Base-by-base conservation (phyloP, 108 stramenopile species). In the Skeletonema menzelii region DNA sequence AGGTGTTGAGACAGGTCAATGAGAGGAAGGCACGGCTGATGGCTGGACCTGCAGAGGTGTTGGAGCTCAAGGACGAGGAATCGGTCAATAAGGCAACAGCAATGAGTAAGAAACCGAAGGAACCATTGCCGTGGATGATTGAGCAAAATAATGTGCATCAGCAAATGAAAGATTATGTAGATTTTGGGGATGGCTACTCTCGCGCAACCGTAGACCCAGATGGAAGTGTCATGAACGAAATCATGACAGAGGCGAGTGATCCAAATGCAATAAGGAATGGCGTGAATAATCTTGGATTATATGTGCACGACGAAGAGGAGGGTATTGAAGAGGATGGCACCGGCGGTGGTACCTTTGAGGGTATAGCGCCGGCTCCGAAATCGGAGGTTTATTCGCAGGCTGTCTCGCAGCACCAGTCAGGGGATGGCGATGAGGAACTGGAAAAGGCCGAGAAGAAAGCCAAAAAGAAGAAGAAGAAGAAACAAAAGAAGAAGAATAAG, bases 21-120 rank as follows among this genome's bases (percentile, higher is more conserved):
- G 77, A 78, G 3, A 59, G 77, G 38, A 69, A 69, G 56, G 76
- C 59, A 14, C 69, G 76, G 30, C 42, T 69, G 44, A 56, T 38
- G 27, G 69, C 63, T 10, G 63, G 35, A 0, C 77, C 77, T 4
- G 77, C 70, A 60, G 59, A 66, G 65, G 77, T 78, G n/a, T 26
- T 71, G 58, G 70, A 67, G 31, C 53, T 71, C 59, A 67, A 67
- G 34, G 72, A 64, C 22, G 20, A 53, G 49, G 49, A 53, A 53
- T 49, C n/a, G 17, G 42, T 28, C 19, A 22, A 26, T n/a, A 17
- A 15, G 27, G 64, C n/a, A 12, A 42, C 24, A 28, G 20, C 27
- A 11, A 17, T 15, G 40, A 46, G 44, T 8, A n/a, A 28, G 32
- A 27, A 20, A 10, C 5, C 47, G 56, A 57, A 34, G 27, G 55